phyloP scores from a whole-genome alignment of 768 basidiomycete species.

The Gelatoporia subvermispora region DNA sequence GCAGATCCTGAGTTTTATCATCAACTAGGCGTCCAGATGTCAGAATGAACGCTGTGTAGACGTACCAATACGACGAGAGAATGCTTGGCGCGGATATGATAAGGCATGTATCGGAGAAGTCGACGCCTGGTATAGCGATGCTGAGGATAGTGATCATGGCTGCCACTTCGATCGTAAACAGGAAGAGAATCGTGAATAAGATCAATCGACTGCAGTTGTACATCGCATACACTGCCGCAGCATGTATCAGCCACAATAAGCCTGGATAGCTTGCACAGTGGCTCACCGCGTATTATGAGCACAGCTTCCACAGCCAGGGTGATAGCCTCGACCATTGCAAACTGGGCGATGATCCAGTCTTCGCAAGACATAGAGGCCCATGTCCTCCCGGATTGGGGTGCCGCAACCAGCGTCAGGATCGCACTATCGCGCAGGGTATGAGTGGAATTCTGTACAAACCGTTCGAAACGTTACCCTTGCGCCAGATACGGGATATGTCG shows the following conservation, averaged over 20 bases:
- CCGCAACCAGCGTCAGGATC: background rate
- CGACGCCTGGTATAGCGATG: slow-evolving; percentile 3
- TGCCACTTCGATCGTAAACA: slow-evolving; percentile 3
- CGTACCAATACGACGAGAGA: slow-evolving; percentile 3
- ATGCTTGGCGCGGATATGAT: slow-evolving; percentile 1
- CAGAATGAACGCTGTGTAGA: background rate
- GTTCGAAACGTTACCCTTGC: background rate
- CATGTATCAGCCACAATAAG: background rate
- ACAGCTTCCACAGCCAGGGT: slow-evolving; percentile 3
- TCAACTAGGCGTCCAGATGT: too few species aligned
- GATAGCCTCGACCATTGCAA: background rate
- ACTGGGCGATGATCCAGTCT: slow-evolving; percentile 5
- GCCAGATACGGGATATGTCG: slow-evolving; percentile 7
- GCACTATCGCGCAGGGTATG: background rate
- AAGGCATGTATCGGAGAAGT: slow-evolving; percentile 2
- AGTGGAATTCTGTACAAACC: background rate
- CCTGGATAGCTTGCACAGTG: too few species aligned
- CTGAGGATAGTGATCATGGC: slow-evolving; percentile 4
- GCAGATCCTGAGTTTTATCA: background rate
- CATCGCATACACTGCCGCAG: slow-evolving; percentile 6
- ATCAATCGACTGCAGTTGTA: slow-evolving; percentile 2
- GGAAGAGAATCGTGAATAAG: background rate
- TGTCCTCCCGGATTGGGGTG: background rate
- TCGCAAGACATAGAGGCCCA: background rate
- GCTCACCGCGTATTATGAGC: slow-evolving; percentile 5